Evolutionary conservation across 2,329 filamentous ascomycete genomes (phyloP), one percentile per base, ranked within the genome.

Genomic region (Xylariaceae sp.): DNA sequence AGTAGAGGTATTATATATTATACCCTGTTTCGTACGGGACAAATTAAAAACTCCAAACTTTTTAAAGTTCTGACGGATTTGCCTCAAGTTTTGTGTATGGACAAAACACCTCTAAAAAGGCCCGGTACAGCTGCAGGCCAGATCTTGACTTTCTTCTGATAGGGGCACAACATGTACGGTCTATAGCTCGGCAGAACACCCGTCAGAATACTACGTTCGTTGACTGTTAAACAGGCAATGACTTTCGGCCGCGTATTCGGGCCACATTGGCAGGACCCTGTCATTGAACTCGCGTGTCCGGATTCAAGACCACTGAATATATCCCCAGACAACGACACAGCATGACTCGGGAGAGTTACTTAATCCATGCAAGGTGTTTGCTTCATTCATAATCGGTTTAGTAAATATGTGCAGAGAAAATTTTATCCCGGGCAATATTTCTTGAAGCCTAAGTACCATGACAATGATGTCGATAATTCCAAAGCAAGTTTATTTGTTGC

Each of bases 281-380:
- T 37, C 14, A 37, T 37, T 16, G 32, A 37, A 10, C 32, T 37
- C 32, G 32, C 32, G 32, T 37, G 14, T 37, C 14, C 32, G 32
- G 32, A 37, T 37, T 16, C 32, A 37, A 37, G 32, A 16, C 32
- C 32, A 16, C 14, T 37, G 9, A 16, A 37, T 37, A 37, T 37
- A 12, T 3, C n/a, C n/a, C n/a, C 12, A 37, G 32, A 37, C 32
- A 7, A 37, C 9, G 3, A 37, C 32, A 37, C 14, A 16, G 12
- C 48, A 43, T 43, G 45, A 52, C 50, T 48, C 44, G 48, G 50
- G 44, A 44, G 40, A 29, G 32, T 42, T 40, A 45, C 47, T 55
- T 43, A 46, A 55, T 47, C 26, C 32, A 53, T 50, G 49, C 47
- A 57, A 48, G 42, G 45, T 54, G 57, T 60, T 60, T 60, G 54